Evolutionary conservation across 2,329 filamentous ascomycete genomes (phyloP).

Genomic region (Magnaporthiopsis incrustans): DNA sequence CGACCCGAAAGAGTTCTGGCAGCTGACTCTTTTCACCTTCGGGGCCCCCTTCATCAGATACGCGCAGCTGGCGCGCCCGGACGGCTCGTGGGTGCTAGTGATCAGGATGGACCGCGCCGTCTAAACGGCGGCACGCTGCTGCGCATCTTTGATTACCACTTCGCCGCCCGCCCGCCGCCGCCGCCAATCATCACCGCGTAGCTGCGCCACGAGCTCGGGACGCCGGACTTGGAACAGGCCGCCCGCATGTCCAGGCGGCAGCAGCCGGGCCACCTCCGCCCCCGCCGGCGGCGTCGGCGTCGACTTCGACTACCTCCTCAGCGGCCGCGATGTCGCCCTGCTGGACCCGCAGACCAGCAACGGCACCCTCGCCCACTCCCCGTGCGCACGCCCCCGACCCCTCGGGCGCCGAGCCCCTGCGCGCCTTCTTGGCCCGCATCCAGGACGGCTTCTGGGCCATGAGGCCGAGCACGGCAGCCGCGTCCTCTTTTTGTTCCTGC

Average conservation of each 20-base stretch:
- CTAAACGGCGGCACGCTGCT: constrained; percentile 29
- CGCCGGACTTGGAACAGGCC: constrained; percentile 9
- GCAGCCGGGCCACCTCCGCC: no score
- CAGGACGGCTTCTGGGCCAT: constrained; percentile 10
- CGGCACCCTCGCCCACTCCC: constrained; percentile 28
- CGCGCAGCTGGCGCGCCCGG: constrained; percentile 17
- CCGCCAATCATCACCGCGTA: constrained; percentile 5
- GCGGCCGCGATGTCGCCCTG: constrained; percentile 28
- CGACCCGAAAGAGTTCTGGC: constrained; percentile 17
- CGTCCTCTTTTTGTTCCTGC: constrained; percentile 10
- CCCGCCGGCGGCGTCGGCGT: constrained; percentile 16
- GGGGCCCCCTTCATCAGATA: constrained; percentile 27
- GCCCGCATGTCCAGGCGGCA: constrained; percentile 22
- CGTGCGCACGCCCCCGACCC: constrained; percentile 17
- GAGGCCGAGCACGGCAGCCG: constrained; percentile 9
- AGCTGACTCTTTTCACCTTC: constrained; percentile 20
- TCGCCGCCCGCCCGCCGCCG: constrained; percentile 13
- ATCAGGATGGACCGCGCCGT: constrained; percentile 26
- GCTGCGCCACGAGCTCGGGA: constrained; percentile 10
- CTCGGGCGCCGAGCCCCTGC: neutral
- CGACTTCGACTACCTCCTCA: constrained; percentile 27
- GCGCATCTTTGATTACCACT: constrained; percentile 27
- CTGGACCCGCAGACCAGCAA: constrained; percentile 27
- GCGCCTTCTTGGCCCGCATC: constrained; percentile 1
- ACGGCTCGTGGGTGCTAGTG: constrained; percentile 19